These are phyloP conservation scores for Emericellopsis terricola DNA, from an alignment of 495 filamentous ascomycete genomes.

Conservation along the genomic window DNA sequence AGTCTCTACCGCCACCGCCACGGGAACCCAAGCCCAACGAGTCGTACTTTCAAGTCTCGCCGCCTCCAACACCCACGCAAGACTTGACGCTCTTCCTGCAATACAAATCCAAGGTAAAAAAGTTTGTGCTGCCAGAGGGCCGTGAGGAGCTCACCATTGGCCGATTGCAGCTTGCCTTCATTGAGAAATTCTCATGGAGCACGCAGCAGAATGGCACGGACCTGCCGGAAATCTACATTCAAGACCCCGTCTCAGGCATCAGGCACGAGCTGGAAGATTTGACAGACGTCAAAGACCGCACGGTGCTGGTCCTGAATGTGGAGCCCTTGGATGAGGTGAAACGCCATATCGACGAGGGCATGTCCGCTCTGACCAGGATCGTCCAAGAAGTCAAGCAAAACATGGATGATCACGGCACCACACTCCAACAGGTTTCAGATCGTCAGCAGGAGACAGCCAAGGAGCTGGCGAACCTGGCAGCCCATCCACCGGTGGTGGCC, in stretches of 20 bases:
- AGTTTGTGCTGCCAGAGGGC: conserved; percentile 76
- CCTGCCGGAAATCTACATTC: conserved; percentile 92
- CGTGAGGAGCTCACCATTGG: conserved; percentile 68
- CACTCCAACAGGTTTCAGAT: conserved; percentile 77
- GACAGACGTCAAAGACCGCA: conserved; percentile 85
- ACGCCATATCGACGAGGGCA: conserved; percentile 81
- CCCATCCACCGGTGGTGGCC: conserved; percentile 24
- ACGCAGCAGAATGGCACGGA: conserved; percentile 87
- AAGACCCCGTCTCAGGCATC: conserved; percentile 85
- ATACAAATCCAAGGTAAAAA: conserved; percentile 93
- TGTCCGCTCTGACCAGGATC: conserved; percentile 60
- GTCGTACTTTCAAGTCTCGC: conserved; percentile 37
- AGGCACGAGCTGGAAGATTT: conserved; percentile 92
- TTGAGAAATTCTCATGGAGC: conserved; percentile 98
- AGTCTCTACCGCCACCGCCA: conserved; percentile 8
- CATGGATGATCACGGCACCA: conserved; percentile 59
- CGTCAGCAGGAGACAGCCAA: conserved; percentile 81
- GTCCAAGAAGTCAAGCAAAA: conserved; percentile 67
- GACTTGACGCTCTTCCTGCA: conserved; percentile 92
- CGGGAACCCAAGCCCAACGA: conserved; percentile 18
- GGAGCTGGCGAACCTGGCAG: conserved; percentile 69
- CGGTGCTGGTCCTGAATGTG: conserved; percentile 83
- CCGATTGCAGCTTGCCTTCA: conserved; percentile 87
- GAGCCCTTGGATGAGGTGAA: conserved; percentile 96
- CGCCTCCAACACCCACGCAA: conserved; percentile 55